phyloP scores from a whole-genome alignment of 2,329 filamentous ascomycete genomes.

The Ophiostoma sp. region DNA sequence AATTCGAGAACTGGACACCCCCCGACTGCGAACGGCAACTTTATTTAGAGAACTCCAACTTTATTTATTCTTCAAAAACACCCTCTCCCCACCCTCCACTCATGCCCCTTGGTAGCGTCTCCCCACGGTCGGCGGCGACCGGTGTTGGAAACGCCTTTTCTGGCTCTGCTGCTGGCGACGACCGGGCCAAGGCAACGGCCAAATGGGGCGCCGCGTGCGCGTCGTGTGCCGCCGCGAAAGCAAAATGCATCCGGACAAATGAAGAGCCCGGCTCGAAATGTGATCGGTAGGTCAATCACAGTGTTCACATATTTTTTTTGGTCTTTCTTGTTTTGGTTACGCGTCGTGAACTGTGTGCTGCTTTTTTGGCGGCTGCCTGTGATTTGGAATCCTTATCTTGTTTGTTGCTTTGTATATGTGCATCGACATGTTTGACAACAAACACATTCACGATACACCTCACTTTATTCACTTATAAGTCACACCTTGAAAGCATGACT shows the following conservation, averaged over 20 bases:
- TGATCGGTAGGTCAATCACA: slow-evolving; percentile 38
- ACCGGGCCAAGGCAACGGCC: slow-evolving; percentile 32
- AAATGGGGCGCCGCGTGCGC: slow-evolving; percentile 54
- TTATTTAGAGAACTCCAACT: background rate
- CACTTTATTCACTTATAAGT: background rate
- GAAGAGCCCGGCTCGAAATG: slow-evolving; percentile 44
- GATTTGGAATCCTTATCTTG: background rate
- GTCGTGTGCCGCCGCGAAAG: slow-evolving; percentile 51
- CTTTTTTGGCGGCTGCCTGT: background rate
- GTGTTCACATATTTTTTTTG: too few species aligned
- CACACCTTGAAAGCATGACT: background rate
- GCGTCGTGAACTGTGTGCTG: background rate
- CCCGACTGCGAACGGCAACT: background rate
- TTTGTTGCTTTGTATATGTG: slow-evolving; percentile 2
- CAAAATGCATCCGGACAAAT: slow-evolving; percentile 51
- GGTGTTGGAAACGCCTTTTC: background rate
- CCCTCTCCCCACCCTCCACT: background rate
- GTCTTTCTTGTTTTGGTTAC: background rate
- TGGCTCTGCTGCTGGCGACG: slow-evolving; percentile 5
- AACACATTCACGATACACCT: background rate
- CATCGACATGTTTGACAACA: background rate
- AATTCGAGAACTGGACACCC: background rate
- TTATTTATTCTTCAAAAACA: background rate
- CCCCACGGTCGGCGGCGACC: slow-evolving; percentile 5
- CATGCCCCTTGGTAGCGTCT: slow-evolving; percentile 7